Evolutionary conservation across 495 filamentous ascomycete species (phyloP), one percentile per base, ranked within the genome.

Genomic region (Astrothelium subdiscretum): DNA sequence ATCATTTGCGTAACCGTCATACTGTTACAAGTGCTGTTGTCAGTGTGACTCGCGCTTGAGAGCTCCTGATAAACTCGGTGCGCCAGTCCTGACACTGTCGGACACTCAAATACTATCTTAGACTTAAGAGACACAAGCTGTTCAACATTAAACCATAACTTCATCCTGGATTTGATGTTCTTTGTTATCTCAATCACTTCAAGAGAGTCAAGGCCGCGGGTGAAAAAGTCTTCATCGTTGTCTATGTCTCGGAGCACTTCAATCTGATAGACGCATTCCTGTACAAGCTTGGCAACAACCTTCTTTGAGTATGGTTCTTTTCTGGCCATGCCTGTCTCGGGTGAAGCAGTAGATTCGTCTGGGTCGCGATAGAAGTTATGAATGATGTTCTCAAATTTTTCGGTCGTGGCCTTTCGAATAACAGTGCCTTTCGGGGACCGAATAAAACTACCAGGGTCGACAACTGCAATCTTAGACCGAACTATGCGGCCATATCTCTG

Each of bases 361-460:
- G 60, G 58, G 3, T 65, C 11, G 70, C 69, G 80, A 35, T 80
- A 78, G 0, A 79, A 59, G 27, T 60, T 67, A 2, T 77, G 66
- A 31, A 79, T 76, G 12, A 79, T 74, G 5, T 62, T 61, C 0
- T 48, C 61, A 59, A 78, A 79, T 24, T 71, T 65, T 0, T 35
- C 52, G 2, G 69, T 18, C 6, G 70, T 66, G 32, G 24, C 59
- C 73, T 1, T 59, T 31, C 79, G 71, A 59, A 76, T 72, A 13
- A 83, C 68, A 0, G 78, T 80, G 0, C 74, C 79, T 61, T 83
- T 83, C 0, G 69, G 68, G 0, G 79, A 67, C 15, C 79, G 70
- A 6, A 70, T 60, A 13, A 81, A 59, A 1, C 73, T 75, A 6
- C 72, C 65, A 0, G 72, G 51, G 24, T 67, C 59, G 0, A 72